A percentile compares a stretch with the other conserved stretches of the same genome.
These are phyloP conservation scores for Calocera cornea DNA, from an alignment of 768 basidiomycete species.

Conservation along the genomic window DNA sequence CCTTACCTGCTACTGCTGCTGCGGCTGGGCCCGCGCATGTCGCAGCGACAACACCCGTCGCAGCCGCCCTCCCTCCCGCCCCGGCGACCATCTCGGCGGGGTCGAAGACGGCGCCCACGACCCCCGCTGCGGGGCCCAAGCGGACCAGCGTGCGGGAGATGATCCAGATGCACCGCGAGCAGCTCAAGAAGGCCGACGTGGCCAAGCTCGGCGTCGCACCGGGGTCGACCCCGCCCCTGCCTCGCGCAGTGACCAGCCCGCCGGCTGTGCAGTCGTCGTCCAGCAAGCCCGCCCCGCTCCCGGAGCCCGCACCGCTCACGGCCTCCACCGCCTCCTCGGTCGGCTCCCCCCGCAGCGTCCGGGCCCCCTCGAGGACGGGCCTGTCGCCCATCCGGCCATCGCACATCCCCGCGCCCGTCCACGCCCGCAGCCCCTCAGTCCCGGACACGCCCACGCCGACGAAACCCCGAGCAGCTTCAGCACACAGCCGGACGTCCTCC, in stretches of 20 bases:
- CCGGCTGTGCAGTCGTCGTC: not conserved
- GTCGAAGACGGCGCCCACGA: constrained; percentile 66
- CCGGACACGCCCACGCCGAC: not conserved
- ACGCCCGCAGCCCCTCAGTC: not conserved
- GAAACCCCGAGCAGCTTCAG: not conserved
- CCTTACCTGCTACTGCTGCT: not conserved
- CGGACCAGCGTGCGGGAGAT: constrained; percentile 41
- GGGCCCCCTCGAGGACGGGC: not conserved
- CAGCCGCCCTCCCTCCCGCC: constrained; percentile 24
- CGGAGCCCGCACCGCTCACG: constrained; percentile 44
- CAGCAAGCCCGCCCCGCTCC: constrained; percentile 46
- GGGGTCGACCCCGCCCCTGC: not conserved
- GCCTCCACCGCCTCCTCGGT: not conserved
- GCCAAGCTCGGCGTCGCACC: not conserved
- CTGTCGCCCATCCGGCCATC: not conserved
- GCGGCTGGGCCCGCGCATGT: constrained; percentile 19
- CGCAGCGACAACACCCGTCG: constrained; percentile 24
- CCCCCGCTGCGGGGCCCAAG: constrained; percentile 80
- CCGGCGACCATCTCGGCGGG: constrained; percentile 35
- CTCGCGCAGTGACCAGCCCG: not conserved
- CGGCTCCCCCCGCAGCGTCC: not conserved
- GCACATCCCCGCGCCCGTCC: not conserved
- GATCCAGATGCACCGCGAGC: not conserved
- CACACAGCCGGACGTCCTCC: not conserved
- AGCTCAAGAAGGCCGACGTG: not conserved